phyloP scores from a whole-genome alignment of 2,329 filamentous ascomycete genomes.

The Canariomyces notabilis region DNA sequence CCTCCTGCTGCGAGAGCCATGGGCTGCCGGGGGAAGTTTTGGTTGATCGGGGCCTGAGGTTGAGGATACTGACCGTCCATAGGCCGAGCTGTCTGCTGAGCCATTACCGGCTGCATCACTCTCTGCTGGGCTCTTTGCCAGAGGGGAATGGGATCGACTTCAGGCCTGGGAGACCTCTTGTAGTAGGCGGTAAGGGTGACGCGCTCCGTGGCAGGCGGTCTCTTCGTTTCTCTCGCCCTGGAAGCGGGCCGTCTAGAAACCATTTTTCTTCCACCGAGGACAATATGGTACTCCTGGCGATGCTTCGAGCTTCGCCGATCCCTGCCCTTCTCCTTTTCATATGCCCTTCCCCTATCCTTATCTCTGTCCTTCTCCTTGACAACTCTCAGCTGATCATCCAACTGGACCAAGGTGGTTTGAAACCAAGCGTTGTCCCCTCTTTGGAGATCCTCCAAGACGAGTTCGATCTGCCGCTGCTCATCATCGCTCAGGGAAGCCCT shows the following conservation, averaged over 20 bases:
- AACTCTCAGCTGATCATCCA: constrained; percentile 37
- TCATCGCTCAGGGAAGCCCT: constrained; percentile 36
- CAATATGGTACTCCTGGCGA: constrained; percentile 17
- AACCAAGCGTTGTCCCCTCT: constrained; percentile 36
- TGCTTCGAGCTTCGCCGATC: constrained; percentile 5
- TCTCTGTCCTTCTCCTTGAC: constrained; percentile 21
- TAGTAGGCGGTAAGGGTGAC: constrained; percentile 44
- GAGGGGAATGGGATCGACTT: constrained; percentile 30
- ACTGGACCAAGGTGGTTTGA: constrained; percentile 39
- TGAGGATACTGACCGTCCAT: background rate
- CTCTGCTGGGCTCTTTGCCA: constrained; percentile 15
- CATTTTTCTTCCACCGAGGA: background rate
- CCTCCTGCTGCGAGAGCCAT: background rate
- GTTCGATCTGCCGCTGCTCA: constrained; percentile 41
- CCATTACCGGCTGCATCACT: constrained; percentile 1
- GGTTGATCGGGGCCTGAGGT: background rate
- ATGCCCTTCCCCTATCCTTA: constrained; percentile 13
- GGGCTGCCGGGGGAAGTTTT: background rate
- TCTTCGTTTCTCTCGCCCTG: constrained; percentile 25
- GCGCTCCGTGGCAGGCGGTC: constrained; percentile 32
- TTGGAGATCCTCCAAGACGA: constrained; percentile 33
- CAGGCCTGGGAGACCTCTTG: constrained; percentile 34
- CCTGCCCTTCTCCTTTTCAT: constrained; percentile 3
- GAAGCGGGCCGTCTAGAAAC: background rate
- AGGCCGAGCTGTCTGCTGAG: background rate